Percentiles rank a stretch among this genome's conserved stretches.
phyloP scores from a whole-genome alignment of 2,329 filamentous ascomycete genomes.

The Colletotrichum scovillei region DNA sequence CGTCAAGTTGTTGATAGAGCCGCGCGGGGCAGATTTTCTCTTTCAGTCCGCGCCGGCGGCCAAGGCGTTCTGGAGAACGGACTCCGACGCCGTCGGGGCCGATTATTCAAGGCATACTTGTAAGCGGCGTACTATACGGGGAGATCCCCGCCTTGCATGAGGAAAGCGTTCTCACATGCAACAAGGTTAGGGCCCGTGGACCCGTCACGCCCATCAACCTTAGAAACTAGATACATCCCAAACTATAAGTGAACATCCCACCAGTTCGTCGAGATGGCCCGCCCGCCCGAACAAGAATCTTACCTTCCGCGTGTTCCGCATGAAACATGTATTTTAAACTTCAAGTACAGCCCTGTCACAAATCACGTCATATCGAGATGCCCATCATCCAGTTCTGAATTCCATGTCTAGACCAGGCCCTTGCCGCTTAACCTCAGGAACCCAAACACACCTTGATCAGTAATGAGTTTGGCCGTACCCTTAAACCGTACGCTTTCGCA shows the following conservation, averaged over 20 bases:
- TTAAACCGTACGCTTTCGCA: not conserved
- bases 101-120: not conserved
- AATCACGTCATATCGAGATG: not conserved
- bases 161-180: not conserved
- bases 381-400: not conserved
- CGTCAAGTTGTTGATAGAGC: not conserved
- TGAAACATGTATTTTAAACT: conserved; percentile 5
- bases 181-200: conserved; percentile 2
- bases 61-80: not conserved
- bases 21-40: not conserved
- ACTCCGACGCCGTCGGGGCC: not conserved
- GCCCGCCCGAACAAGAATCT: no score
- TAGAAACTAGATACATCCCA: not conserved
- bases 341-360: not conserved
- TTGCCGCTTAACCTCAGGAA: not conserved
- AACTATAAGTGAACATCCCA: conserved; percentile 2
- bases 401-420: conserved; percentile 10
- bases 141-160: not conserved
- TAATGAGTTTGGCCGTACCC: not conserved
- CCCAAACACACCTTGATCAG: not conserved
- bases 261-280: not conserved
- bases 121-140: not conserved
- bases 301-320: not conserved
- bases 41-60: not conserved
- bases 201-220: not conserved